Evolutionary conservation across 805 yeast genomes (phyloP).

Genomic region (Metschnikowia henanensis): DNA sequence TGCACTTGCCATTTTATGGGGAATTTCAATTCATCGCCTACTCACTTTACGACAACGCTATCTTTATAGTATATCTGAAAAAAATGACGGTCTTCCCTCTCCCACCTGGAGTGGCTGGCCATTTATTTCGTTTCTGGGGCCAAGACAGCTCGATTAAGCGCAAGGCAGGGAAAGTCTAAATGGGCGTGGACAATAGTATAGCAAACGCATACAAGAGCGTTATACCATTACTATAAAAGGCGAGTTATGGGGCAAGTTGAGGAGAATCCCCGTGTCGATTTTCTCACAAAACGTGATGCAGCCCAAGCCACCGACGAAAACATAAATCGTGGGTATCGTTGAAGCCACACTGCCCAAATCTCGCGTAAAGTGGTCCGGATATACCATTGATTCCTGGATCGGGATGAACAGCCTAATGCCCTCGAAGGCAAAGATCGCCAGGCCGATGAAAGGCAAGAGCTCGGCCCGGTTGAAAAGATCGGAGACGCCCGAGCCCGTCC

Average conservation of each 20-base stretch:
- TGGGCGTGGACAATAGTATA: slow-evolving; percentile 75
- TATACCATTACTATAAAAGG: slow-evolving; percentile 65
- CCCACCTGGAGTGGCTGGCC: too few species aligned
- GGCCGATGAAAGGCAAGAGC: slow-evolving; percentile 77
- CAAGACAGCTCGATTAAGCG: slow-evolving; percentile 69
- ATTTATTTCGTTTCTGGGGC: too few species aligned
- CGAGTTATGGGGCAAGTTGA: slow-evolving; percentile 72
- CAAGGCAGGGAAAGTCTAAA: slow-evolving; percentile 81
- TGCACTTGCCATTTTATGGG: too few species aligned
- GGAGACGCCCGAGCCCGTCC: slow-evolving; percentile 49
- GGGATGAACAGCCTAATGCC: slow-evolving; percentile 84
- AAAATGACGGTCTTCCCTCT: too few species aligned
- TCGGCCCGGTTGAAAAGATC: slow-evolving; percentile 51
- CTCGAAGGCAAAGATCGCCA: slow-evolving; percentile 86
- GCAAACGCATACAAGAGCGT: slow-evolving; percentile 72
- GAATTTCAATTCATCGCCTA: too few species aligned
- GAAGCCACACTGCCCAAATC: slow-evolving; percentile 61
- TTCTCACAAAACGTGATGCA: slow-evolving; percentile 66
- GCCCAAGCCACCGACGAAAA: slow-evolving; percentile 65
- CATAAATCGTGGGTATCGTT: slow-evolving; percentile 62
- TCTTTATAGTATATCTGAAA: too few species aligned
- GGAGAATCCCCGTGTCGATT: slow-evolving; percentile 65
- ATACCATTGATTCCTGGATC: slow-evolving; percentile 76
- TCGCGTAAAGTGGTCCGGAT: slow-evolving; percentile 70
- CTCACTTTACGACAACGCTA: too few species aligned